Conservation (phyloP, 768 basidiomycete genomes). For the Suillus fuscotomentosus region DNA sequence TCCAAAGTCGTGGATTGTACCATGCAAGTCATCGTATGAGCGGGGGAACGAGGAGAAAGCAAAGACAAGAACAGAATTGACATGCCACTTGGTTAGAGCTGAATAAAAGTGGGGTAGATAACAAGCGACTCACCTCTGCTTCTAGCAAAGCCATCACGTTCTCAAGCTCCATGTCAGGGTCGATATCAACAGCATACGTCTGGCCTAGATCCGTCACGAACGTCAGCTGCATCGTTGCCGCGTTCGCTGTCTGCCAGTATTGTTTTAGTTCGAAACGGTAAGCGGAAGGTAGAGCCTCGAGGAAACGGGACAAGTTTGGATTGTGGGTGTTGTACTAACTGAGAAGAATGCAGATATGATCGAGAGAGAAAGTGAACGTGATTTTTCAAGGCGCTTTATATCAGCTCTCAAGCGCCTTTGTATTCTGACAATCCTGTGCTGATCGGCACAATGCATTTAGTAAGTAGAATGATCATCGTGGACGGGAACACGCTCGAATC, state of each 20-base stretch:
- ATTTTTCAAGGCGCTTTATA: background rate
- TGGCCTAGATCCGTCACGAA: constrained; percentile 69
- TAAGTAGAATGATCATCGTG: background rate
- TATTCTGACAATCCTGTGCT: background rate
- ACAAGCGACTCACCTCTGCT: constrained; percentile 71
- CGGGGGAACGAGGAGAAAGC: background rate
- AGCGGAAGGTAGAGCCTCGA: no score
- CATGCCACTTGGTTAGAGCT: constrained; percentile 7
- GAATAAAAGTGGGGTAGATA: background rate
- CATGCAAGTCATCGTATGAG: background rate
- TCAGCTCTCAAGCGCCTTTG: constrained; percentile 1
- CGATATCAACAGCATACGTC: constrained; percentile 74
- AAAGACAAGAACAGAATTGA: background rate
- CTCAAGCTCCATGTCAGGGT: constrained; percentile 87
- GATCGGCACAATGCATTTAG: background rate
- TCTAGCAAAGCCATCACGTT: constrained; percentile 93
- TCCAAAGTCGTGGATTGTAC: background rate
- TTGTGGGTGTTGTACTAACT: background rate
- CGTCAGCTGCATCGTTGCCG: constrained; percentile 60
- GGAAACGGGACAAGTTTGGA: background rate
- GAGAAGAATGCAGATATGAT: background rate
- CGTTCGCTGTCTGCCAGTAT: background rate
- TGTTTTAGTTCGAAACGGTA: background rate
- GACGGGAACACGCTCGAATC: background rate
- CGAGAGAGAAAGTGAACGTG: background rate